Evolutionary conservation across 257 asterid genomes (phyloP).

Genomic region (Nicotiana tabacum): DNA sequence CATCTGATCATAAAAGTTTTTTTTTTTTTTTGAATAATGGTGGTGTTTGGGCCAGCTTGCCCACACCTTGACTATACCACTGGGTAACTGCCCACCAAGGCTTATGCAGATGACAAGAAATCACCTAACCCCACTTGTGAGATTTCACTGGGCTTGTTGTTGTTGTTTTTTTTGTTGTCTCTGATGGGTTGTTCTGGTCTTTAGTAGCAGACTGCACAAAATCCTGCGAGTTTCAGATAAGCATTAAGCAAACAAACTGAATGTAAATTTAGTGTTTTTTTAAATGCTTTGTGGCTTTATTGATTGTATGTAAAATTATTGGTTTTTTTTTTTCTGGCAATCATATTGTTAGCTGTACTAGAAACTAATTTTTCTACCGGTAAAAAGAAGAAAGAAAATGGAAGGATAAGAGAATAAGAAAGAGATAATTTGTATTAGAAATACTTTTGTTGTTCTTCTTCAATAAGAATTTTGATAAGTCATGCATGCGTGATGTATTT

Average conservation of each 20-base stretch:
- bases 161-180: background rate
- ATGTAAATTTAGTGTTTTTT: background rate
- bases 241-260: background rate
- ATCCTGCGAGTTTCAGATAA: background rate
- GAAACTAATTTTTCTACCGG: background rate
- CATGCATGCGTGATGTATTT: background rate
- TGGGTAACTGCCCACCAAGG: no score
- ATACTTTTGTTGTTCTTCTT: background rate
- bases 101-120: no score
- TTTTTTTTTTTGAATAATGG: no score
- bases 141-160: no score
- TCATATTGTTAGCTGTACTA: background rate
- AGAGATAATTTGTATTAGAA: background rate
- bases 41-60: no score
- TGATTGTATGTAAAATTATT: background rate
- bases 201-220: background rate
- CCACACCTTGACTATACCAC: no score
- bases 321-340: background rate
- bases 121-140: no score
- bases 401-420: background rate
- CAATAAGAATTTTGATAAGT: background rate
- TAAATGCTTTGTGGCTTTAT: background rate
- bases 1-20: background rate
- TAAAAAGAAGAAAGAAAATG: background rate
- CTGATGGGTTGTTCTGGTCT: background rate